Conservation (phyloP, 257 asterid genomes). For the Solanum clarkiae region DNA sequence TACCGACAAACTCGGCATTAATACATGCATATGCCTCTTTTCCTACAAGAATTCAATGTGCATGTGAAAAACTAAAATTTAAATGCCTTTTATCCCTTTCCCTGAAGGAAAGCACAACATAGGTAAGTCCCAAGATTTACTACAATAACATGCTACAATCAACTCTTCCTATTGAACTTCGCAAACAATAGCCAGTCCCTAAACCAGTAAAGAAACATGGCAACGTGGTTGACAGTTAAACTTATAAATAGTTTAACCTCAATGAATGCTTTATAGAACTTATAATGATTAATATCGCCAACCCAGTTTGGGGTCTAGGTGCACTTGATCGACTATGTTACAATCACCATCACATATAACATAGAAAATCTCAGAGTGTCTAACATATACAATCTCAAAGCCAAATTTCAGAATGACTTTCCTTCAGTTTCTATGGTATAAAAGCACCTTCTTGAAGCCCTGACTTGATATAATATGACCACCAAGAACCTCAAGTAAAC, state of each 20-base stretch:
- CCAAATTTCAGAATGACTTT: not conserved
- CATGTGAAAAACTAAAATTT: not conserved
- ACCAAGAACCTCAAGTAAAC: not conserved
- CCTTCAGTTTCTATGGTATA: not conserved
- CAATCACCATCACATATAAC: not conserved
- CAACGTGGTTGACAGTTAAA: not conserved
- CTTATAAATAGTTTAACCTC: not conserved
- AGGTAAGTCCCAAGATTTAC: not conserved
- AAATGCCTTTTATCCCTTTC: not conserved
- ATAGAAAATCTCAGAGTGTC: not conserved
- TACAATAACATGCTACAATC: not conserved
- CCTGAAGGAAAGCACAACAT: not conserved
- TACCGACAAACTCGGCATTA: not conserved
- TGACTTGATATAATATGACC: not conserved
- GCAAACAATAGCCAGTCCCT: not conserved
- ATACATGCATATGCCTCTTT: not conserved
- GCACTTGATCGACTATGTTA: not conserved
- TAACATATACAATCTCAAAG: not conserved
- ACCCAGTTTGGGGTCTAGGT: not conserved
- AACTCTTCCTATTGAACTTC: not conserved
- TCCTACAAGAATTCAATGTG: not conserved
- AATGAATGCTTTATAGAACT: not conserved
- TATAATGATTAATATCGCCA: not conserved
- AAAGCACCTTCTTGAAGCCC: not conserved
- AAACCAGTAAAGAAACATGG: not conserved